Evolutionary conservation across 2,329 filamentous ascomycete species (phyloP).

Genomic region (Phaeophleospora eucalypticola): DNA sequence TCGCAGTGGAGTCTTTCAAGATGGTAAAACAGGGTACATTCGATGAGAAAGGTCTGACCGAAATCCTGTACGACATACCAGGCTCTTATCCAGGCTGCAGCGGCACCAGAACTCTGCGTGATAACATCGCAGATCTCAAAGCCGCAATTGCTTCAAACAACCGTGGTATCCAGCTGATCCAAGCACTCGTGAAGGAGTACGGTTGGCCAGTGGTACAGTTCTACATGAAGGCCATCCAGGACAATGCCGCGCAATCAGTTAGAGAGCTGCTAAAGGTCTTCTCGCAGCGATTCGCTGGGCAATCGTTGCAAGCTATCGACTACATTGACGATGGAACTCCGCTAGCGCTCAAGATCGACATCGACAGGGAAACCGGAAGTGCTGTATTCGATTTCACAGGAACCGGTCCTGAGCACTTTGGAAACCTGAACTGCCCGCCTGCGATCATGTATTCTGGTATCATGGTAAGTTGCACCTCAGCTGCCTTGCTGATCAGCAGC

Average conservation of each 20-base stretch:
- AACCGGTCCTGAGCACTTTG: slow-evolving; percentile 37
- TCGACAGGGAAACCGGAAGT: slow-evolving; percentile 30
- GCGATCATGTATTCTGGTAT: slow-evolving; percentile 79
- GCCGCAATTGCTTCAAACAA: slow-evolving; percentile 35
- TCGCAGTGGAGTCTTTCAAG: slow-evolving; percentile 32
- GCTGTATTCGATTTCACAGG: slow-evolving; percentile 42
- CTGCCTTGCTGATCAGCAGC: slow-evolving; percentile 35
- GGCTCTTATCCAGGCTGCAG: slow-evolving; percentile 46
- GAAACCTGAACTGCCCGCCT: slow-evolving; percentile 57
- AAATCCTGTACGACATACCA: slow-evolving; percentile 61
- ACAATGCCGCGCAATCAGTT: slow-evolving; percentile 34
- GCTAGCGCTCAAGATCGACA: slow-evolving; percentile 34
- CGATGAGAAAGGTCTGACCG: slow-evolving; percentile 32
- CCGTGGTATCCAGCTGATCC: slow-evolving; percentile 35
- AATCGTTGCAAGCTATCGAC: slow-evolving; percentile 32
- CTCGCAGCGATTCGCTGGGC: slow-evolving; percentile 13
- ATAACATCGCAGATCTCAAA: slow-evolving; percentile 36
- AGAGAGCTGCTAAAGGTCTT: slow-evolving; percentile 31
- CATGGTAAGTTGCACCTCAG: slow-evolving; percentile 42
- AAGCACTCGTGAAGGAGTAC: slow-evolving; percentile 35
- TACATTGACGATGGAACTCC: slow-evolving; percentile 41
- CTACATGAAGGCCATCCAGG: slow-evolving; percentile 40
- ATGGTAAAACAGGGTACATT: slow-evolving; percentile 31
- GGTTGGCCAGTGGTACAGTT: slow-evolving; percentile 34
- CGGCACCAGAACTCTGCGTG: slow-evolving; percentile 30